These are phyloP conservation scores for Rubroboletus pulcherrimus DNA, from an alignment of 768 basidiomycete species.

Conservation along the genomic window DNA sequence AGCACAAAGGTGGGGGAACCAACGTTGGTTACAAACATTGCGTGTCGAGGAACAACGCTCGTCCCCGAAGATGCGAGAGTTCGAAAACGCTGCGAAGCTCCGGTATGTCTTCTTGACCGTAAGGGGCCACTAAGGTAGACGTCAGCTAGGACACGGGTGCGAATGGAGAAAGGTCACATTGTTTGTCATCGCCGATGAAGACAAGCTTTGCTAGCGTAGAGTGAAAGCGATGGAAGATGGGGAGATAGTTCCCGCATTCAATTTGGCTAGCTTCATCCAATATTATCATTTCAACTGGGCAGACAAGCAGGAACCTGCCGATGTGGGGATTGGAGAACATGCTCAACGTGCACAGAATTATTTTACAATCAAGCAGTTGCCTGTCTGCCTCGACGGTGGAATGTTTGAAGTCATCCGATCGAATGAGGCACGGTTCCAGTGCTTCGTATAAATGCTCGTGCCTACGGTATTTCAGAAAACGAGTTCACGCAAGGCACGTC, in stretches of 20 bases:
- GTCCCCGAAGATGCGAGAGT: slow-evolving; percentile 48
- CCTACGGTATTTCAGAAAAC: slow-evolving; percentile 28
- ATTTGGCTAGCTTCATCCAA: slow-evolving; percentile 50
- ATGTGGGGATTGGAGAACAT: slow-evolving; percentile 38
- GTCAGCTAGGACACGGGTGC: background rate
- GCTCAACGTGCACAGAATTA: slow-evolving; percentile 46
- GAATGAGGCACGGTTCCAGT: slow-evolving; percentile 34
- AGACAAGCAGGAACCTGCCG: slow-evolving; percentile 16
- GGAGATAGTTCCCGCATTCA: slow-evolving; percentile 39
- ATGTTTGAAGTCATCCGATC: slow-evolving; percentile 30
- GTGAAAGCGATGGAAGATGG: slow-evolving; percentile 29
- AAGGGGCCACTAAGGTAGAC: slow-evolving; percentile 59
- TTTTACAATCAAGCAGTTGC: slow-evolving; percentile 27
- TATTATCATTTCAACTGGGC: slow-evolving; percentile 38
- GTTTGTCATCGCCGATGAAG: slow-evolving; percentile 39
- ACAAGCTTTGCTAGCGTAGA: slow-evolving; percentile 32
- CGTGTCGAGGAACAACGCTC: slow-evolving; percentile 55
- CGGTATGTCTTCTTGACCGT: slow-evolving; percentile 65
- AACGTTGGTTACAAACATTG: slow-evolving; percentile 53
- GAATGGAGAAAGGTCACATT: slow-evolving; percentile 23
- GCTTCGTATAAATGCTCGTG: slow-evolving; percentile 47
- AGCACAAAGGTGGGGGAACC: background rate
- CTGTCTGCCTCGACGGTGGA: slow-evolving; percentile 16
- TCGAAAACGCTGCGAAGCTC: slow-evolving; percentile 77
- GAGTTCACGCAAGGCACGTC: background rate